Evolutionary conservation across 202 grass and related monocot genomes (phyloP).

Genomic region (Zizania palustris): DNA sequence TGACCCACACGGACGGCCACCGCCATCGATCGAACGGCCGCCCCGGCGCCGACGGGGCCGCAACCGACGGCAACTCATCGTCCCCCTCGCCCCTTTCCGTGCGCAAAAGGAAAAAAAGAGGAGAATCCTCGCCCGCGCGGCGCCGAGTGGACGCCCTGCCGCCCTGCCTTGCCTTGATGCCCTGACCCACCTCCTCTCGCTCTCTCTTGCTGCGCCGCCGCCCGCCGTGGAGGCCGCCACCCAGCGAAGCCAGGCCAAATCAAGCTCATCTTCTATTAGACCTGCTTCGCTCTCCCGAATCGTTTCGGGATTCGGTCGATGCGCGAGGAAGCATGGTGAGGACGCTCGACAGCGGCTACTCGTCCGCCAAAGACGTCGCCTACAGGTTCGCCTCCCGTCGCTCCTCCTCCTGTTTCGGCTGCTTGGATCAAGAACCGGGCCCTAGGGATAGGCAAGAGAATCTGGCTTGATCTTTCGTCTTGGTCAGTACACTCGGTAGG

Average conservation of each 20-base stretch:
- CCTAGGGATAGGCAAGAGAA: not conserved
- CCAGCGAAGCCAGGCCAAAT: not conserved
- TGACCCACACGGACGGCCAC: no score
- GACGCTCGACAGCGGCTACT: slow-evolving; percentile 34
- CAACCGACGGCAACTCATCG: no score
- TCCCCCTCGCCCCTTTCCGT: not conserved
- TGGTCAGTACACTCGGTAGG: not conserved
- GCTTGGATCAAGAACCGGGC: not conserved
- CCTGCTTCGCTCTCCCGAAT: not conserved
- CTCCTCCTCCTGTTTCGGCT: not conserved
- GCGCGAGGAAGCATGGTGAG: slow-evolving; percentile 38
- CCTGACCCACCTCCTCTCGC: not conserved
- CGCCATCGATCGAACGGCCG: no score
- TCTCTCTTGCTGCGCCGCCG: no score
- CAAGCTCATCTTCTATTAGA: not conserved
- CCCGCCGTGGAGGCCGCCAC: not conserved
- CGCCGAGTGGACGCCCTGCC: slow-evolving; percentile 19
- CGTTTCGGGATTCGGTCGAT: not conserved
- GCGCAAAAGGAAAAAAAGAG: not conserved
- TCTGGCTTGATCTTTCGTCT: not conserved
- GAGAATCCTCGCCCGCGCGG: not conserved
- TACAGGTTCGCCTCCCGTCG: slow-evolving; percentile 46
- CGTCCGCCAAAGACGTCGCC: slow-evolving; percentile 49
- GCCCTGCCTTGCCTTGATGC: not conserved
- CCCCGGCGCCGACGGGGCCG: not conserved